Base-by-base conservation (phyloP, 2,329 filamentous ascomycete species). In the Scortechinia acanthostroma region DNA sequence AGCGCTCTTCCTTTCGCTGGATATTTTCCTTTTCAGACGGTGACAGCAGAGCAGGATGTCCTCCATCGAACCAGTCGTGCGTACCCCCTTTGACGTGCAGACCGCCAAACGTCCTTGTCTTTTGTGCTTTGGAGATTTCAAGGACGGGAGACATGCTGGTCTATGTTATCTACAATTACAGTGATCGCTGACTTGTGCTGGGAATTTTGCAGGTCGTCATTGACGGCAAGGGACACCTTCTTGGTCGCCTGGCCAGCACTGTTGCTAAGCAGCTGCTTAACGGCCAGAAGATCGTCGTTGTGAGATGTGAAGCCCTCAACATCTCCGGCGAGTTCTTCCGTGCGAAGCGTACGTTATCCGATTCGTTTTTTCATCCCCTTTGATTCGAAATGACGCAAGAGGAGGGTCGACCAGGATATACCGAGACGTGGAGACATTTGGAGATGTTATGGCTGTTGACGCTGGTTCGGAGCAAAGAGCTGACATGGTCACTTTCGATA, bases 241-340 rank as follows among this genome's bases (percentile, higher is more conserved):
- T 98, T 74, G 93, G 93, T 80, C 91, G 93, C 73, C 85, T 98
- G 71, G 91, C 91, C 77, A 90, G 84, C 71, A 95, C 90, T 68
- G 90, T 97, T 66, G 91, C 91, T 71, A 97, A 97, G 87, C 91
- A 97, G 81, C 85, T 97, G 66, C 88, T 97, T 63, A 94, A 85
- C 74, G 91, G 91, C 70, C 91, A 97, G 80, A 97, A 97, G 87
- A 94, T 98, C 70, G 91, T 97, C 65, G 79, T 98, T 62, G 93
- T 98, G 70, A 89, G 93, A 80, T 94, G 88, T 76, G 93, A 98
- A 79, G 90, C 89, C 64, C 84, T 98, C 73, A 98, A 98, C 86
- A 98, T 98, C 83, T 98, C 93, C 60, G 93, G 93, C 77, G 93
- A 97, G 81, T 98, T 98, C 88, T 98, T 98, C 88, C 90, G 93